Percentiles rank a stretch among this genome's conserved stretches.
Conservation (phyloP, 139 green algal genomes). For the Chlorella sp. region DNA sequence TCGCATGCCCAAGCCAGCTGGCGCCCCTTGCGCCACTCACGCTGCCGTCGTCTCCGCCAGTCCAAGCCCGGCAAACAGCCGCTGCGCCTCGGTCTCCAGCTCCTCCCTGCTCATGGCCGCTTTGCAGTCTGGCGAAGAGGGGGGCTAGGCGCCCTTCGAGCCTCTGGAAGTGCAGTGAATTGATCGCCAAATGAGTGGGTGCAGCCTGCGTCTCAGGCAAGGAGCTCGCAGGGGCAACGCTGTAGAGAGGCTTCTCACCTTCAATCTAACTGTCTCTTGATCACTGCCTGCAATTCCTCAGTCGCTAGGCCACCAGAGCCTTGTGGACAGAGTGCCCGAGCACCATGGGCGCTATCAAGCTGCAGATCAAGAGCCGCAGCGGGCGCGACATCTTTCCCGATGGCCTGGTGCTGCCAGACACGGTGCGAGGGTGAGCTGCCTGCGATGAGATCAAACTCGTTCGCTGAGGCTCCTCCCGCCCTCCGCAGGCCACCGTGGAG, state of each 20-base stretch:
- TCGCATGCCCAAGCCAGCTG: background rate
- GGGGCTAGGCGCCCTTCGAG: too few species aligned
- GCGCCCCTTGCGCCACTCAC: slow-evolving; percentile 43
- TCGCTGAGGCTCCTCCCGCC: background rate
- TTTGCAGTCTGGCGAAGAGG: too few species aligned
- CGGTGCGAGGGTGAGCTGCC: background rate
- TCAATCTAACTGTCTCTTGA: too few species aligned
- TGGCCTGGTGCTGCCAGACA: slow-evolving; percentile 16
- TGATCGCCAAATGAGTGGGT: too few species aligned
- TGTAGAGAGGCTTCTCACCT: too few species aligned
- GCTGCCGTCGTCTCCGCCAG: slow-evolving; percentile 70
- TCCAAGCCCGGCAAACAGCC: slow-evolving; percentile 66
- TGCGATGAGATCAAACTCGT: background rate
- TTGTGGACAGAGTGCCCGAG: too few species aligned
- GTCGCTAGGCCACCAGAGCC: too few species aligned
- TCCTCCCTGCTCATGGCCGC: slow-evolving; percentile 24
- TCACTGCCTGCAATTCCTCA: too few species aligned
- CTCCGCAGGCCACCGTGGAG: slow-evolving; percentile 69
- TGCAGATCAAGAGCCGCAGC: slow-evolving; percentile 22
- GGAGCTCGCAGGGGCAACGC: too few species aligned
- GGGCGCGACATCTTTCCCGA: slow-evolving; percentile 31
- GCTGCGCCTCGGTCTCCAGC: slow-evolving; percentile 42
- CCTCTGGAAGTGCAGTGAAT: too few species aligned
- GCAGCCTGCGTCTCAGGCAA: too few species aligned
- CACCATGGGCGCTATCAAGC: slow-evolving; percentile 17